These are phyloP conservation scores for Mycena vulgaris DNA, from an alignment of 768 basidiomycete species.

Conservation along the genomic window DNA sequence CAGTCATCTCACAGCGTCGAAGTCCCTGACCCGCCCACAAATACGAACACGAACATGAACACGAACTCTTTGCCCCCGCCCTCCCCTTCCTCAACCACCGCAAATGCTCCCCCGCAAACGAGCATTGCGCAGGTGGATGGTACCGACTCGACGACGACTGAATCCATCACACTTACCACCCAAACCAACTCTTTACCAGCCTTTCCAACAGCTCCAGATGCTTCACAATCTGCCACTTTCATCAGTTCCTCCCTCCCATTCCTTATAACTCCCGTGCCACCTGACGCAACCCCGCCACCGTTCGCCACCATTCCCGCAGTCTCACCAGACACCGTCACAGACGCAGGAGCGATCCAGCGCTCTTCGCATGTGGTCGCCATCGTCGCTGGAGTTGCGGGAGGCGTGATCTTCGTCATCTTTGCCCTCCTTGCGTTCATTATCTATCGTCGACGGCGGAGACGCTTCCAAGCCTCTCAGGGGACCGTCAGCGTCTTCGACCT, in stretches of 20 bases:
- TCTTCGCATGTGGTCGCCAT: conserved; percentile 16
- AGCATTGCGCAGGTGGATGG: background rate
- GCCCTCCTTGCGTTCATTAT: conserved; percentile 1
- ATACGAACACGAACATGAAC: background rate
- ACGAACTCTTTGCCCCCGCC: background rate
- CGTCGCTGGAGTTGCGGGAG: conserved; percentile 13
- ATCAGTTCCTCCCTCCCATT: background rate
- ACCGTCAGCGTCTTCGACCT: conserved; percentile 36
- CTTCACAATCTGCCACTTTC: background rate
- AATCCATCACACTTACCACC: background rate
- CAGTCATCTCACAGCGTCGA: background rate
- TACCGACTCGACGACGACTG: background rate
- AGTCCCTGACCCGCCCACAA: background rate
- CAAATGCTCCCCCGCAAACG: background rate
- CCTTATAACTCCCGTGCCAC: background rate
- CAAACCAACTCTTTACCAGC: background rate
- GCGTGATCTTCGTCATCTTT: conserved; percentile 21
- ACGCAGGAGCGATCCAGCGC: background rate
- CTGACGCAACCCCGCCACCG: background rate
- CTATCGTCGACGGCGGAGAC: conserved; percentile 11
- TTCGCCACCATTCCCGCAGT: background rate
- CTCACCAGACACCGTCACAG: background rate
- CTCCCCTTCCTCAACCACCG: background rate
- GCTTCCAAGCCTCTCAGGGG: background rate
- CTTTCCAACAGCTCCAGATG: conserved; percentile 5